Conservation (phyloP, 1,284 basidiomycete genomes). For the Stygiomarasmius scandens region DNA sequence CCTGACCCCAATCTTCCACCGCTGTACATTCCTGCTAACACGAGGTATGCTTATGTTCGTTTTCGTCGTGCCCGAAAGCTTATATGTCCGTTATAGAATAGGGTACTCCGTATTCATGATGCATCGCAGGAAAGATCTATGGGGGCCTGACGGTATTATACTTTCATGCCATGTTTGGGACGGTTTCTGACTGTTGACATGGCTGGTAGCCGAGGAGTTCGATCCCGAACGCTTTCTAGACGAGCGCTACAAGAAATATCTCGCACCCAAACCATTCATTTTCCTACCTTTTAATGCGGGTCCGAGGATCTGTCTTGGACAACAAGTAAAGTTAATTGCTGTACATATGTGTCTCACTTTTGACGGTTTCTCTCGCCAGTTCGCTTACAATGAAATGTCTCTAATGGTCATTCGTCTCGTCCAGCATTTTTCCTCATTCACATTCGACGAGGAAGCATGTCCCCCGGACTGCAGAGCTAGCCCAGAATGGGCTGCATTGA, state of each 20-base stretch:
- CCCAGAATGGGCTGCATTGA: conserved; percentile 29
- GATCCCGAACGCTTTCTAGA: conserved; percentile 14
- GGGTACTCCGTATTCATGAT: conserved; percentile 48
- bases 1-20: conserved; percentile 35
- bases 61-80: not conserved
- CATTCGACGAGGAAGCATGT: conserved; percentile 43
- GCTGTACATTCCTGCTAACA: conserved; percentile 42
- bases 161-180: not conserved
- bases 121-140: conserved; percentile 55
- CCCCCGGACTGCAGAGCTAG: conserved; percentile 36
- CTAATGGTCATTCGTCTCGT: conserved; percentile 51
- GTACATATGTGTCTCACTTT: not conserved
- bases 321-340: no score
- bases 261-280: conserved; percentile 59
- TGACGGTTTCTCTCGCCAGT: no score
- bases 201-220: conserved; percentile 4
- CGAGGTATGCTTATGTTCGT: conserved; percentile 29
- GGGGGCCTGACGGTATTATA: conserved; percentile 52
- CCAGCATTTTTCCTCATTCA: conserved; percentile 50
- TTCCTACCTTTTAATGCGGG: conserved; percentile 65
- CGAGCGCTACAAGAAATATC: conserved; percentile 41
- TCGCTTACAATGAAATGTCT: conserved; percentile 43
- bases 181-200: not conserved
- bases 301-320: conserved; percentile 60
- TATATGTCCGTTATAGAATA: conserved; percentile 1